phyloP scores from a whole-genome alignment of 2,329 filamentous ascomycete species.

The Didymella lethalis region DNA sequence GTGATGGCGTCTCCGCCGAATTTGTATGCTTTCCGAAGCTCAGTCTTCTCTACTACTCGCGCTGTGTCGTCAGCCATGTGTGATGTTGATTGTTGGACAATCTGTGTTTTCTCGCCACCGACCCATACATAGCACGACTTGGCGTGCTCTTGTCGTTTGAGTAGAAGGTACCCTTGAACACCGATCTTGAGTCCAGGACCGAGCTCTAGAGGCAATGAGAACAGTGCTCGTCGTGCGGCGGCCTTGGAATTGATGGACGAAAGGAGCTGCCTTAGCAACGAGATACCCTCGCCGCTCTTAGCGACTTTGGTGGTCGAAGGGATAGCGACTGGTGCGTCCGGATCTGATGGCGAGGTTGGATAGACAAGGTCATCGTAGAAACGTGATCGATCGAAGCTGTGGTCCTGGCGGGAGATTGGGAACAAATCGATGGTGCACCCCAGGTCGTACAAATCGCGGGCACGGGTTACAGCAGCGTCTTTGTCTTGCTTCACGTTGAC shows the following conservation, averaged over 20 bases:
- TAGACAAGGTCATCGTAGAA: conserved; percentile 99
- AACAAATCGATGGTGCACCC: conserved; percentile 93
- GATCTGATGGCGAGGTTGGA: conserved; percentile 70
- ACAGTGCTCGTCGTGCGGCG: conserved; percentile 82
- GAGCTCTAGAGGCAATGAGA: conserved; percentile 87
- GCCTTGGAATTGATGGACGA: conserved; percentile 92
- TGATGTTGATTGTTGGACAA: conserved; percentile 77
- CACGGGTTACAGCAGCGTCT: conserved; percentile 81
- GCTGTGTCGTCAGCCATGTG: conserved; percentile 80
- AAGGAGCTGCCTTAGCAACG: conserved; percentile 78
- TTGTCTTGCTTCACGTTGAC: conserved; percentile 73
- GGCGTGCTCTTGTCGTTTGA: conserved; percentile 83
- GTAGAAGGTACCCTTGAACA: conserved; percentile 89
- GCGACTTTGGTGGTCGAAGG: conserved; percentile 66
- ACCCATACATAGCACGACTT: conserved; percentile 88
- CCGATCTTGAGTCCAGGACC: conserved; percentile 85
- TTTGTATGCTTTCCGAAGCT: conserved; percentile 92
- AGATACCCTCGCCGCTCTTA: conserved; percentile 76
- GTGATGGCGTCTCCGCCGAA: conserved; percentile 90
- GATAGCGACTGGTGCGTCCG: conserved; percentile 68
- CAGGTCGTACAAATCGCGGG: conserved; percentile 93
- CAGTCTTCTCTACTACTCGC: conserved; percentile 76
- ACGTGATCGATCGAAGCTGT: conserved; percentile 78
- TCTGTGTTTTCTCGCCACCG: conserved; percentile 82
- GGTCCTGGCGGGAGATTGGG: conserved; percentile 76